Base-by-base conservation (phyloP, 192 early-diverging fungal species). In the Thoreauomyces humboldtii region DNA sequence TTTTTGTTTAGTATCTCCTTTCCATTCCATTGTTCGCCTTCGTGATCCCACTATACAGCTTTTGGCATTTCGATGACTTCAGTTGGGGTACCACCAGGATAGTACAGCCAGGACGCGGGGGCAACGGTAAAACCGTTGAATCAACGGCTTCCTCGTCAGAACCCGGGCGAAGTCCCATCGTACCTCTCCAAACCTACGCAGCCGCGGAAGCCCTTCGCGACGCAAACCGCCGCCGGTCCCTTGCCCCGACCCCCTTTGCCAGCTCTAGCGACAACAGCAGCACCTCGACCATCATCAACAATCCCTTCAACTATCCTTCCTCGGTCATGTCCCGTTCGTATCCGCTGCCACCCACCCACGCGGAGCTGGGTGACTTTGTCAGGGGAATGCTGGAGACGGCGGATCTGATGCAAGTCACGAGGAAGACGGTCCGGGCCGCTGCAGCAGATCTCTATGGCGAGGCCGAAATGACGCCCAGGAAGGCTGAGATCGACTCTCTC, bases 1-100 rank as follows among this genome's bases (percentile, higher is more conserved):
- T n/a, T n/a, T n/a, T n/a, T n/a, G 9, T 41, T n/a, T 41, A 68
- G 74, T 94, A 94, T 67, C 77, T 94, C 11, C 64, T 93, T 3
- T 88, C 91, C 2, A 85, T 90, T 22, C 92, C 93, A 6, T 63
- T 95, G 1, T 95, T 91, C 69, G 88, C 88, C 11, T 91, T 93
- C 71, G 86, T 88, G 61, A 81, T 95, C 35, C 92, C 92, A 0
- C 67, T 93, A 28, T 98, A 98, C 74, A 79, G 94, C 24, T 98
- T 95, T 85, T 98, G 96, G 96, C 92, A 95, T 77, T 94, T 98
- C 73, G 96, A 98, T 69, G 95, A 98, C 69, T 98, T 98, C 70
- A 52, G 92, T 15, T 98, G 96, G 96, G 96, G 96, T 61, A 95
- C 93, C 69, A 98, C 95, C 32, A 91, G 95, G 78, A 65, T 92